Conservation (phyloP, 2,329 filamentous ascomycete species). For the Magnaporthiopsis poae region DNA sequence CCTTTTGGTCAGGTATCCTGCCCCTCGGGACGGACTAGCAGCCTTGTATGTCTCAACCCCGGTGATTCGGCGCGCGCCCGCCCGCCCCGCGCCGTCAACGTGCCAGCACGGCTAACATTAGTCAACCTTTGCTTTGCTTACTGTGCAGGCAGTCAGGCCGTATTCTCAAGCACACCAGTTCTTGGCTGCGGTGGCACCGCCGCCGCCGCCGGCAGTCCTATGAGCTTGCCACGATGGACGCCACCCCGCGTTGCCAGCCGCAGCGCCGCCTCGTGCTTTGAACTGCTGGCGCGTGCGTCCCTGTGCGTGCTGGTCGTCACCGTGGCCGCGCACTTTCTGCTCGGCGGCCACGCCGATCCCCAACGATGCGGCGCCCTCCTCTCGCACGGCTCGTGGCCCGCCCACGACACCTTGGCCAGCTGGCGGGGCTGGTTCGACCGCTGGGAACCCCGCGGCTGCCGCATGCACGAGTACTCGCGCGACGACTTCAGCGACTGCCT, state of each 20-base stretch:
- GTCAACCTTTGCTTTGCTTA: no score
- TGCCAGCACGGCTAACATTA: no score
- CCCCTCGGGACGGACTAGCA: background rate
- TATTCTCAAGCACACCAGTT: no score
- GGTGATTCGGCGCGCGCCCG: background rate
- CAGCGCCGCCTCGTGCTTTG: background rate
- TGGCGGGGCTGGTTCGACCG: slow-evolving; percentile 26
- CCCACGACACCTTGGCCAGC: slow-evolving; percentile 13
- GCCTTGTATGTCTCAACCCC: background rate
- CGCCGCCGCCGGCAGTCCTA: background rate
- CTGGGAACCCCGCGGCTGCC: slow-evolving; percentile 53
- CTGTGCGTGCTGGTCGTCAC: slow-evolving; percentile 1
- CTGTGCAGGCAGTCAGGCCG: no score
- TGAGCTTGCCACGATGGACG: slow-evolving; percentile 4
- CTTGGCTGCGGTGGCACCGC: no score
- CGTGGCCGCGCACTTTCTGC: slow-evolving; percentile 1
- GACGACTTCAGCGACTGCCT: slow-evolving; percentile 46
- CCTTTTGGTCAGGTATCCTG: background rate
- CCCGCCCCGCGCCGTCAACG: no score
- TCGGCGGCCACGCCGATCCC: slow-evolving; percentile 27
- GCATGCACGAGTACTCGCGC: slow-evolving; percentile 43
- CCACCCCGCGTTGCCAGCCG: background rate
- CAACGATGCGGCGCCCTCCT: slow-evolving; percentile 44
- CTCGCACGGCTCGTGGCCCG: slow-evolving; percentile 40
- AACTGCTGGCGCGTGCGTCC: background rate